These are phyloP conservation scores for Aspergillus unguis DNA, from an alignment of 2,329 filamentous ascomycete genomes.

Conservation along the genomic window DNA sequence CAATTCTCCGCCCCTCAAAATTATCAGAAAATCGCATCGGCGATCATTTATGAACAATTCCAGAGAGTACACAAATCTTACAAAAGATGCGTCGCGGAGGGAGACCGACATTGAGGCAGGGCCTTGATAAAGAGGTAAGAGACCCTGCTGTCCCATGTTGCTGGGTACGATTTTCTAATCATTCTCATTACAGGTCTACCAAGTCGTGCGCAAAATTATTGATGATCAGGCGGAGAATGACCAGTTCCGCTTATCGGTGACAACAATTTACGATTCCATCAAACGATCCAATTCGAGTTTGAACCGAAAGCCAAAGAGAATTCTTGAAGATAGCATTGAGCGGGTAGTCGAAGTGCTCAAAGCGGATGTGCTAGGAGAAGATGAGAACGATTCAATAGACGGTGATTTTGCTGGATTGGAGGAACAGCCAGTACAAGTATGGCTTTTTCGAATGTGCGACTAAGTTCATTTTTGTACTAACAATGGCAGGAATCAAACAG, in stretches of 20 bases:
- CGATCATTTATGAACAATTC: slow-evolving; percentile 1
- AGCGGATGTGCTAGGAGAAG: slow-evolving; percentile 57
- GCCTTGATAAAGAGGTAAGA: slow-evolving; percentile 62
- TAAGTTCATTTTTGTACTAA: slow-evolving; percentile 13
- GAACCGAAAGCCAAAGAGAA: slow-evolving; percentile 74
- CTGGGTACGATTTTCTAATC: slow-evolving; percentile 5
- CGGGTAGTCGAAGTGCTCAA: slow-evolving; percentile 72
- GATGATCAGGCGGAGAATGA: slow-evolving; percentile 58
- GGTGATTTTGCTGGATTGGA: slow-evolving; percentile 52
- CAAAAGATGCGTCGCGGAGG: slow-evolving; percentile 41
- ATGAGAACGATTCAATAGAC: slow-evolving; percentile 50
- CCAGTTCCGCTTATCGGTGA: slow-evolving; percentile 54
- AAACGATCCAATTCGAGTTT: slow-evolving; percentile 83
- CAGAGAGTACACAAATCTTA: background rate
- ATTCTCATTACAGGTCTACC: slow-evolving; percentile 59
- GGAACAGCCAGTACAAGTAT: slow-evolving; percentile 32
- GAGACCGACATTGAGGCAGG: slow-evolving; percentile 50
- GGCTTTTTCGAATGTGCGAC: background rate
- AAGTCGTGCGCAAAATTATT: slow-evolving; percentile 72
- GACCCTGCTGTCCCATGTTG: background rate
- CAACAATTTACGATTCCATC: slow-evolving; percentile 71
- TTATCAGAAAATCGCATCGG: slow-evolving; percentile 17
- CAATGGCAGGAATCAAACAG: slow-evolving; percentile 53
- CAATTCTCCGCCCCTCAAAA: slow-evolving; percentile 15
- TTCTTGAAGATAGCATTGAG: slow-evolving; percentile 81